These are phyloP conservation scores for Saturnispora zaruensis DNA, from an alignment of 805 yeast genomes.

Conservation along the genomic window DNA sequence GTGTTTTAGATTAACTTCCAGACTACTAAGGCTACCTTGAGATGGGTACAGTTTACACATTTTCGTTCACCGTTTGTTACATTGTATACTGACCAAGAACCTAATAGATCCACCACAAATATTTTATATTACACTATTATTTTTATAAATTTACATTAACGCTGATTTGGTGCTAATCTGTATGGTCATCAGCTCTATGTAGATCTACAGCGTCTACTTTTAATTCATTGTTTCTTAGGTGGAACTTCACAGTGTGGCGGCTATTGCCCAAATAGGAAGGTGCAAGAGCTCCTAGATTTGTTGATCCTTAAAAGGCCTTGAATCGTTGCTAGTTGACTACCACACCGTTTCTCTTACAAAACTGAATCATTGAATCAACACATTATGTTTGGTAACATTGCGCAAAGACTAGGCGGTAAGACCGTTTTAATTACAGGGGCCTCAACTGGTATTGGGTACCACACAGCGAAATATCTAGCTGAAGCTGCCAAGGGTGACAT, in stretches of 20 bases:
- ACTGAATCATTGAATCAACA: neutral
- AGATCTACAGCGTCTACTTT: neutral
- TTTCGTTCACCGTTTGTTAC: neutral
- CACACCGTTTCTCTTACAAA: neutral
- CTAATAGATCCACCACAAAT: neutral
- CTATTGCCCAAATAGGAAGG: neutral
- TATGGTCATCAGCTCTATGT: neutral
- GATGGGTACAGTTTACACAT: neutral
- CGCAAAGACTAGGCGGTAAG: conserved; percentile 73
- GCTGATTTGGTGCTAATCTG: neutral
- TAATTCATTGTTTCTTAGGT: neutral
- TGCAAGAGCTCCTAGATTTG: neutral
- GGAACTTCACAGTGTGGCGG: neutral
- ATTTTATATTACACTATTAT: neutral
- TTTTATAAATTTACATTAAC: too few relatives aligned
- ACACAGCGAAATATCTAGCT: conserved; percentile 84
- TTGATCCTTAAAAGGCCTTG: neutral
- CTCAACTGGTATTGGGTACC: conserved; percentile 89
- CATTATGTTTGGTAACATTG: conserved; percentile 41
- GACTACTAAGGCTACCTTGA: neutral
- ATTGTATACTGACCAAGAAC: neutral
- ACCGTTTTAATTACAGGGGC: conserved; percentile 90
- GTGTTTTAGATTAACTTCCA: conserved; percentile 29
- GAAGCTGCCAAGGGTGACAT: conserved; percentile 44
- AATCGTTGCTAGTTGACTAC: neutral